These are phyloP conservation scores for Furculomyces boomerangus DNA, from an alignment of 371 early-diverging fungal species.

Conservation along the genomic window DNA sequence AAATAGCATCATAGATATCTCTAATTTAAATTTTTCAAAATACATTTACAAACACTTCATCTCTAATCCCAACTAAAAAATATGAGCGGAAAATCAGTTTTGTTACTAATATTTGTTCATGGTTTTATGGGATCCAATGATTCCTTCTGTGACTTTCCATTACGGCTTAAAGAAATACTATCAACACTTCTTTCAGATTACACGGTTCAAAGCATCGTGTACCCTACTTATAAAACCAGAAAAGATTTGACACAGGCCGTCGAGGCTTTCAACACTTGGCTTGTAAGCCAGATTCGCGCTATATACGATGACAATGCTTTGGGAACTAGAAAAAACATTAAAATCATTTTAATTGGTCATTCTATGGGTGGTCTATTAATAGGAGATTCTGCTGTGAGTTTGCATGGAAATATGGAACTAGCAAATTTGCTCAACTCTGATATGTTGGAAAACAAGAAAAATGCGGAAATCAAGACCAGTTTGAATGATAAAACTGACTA, in stretches of 20 bases:
- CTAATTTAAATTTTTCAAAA: too few relatives aligned
- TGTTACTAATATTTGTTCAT: slow-evolving; percentile 1
- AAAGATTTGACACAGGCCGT: background rate
- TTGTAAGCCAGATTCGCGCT: background rate
- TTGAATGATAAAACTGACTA: background rate
- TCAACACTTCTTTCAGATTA: background rate
- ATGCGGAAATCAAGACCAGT: background rate
- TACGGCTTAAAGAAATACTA: background rate
- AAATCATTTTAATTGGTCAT: slow-evolving; percentile 1
- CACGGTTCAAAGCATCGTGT: background rate
- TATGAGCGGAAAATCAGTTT: too few relatives aligned
- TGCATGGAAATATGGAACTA: background rate
- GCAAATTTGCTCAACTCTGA: background rate
- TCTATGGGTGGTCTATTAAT: slow-evolving; percentile 3
- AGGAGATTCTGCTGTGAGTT: background rate
- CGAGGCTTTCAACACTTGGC: background rate
- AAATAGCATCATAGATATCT: too few relatives aligned
- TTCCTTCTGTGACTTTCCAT: slow-evolving; percentile 3
- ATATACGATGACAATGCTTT: background rate
- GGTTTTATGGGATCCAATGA: slow-evolving; percentile 4
- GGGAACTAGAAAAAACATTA: background rate
- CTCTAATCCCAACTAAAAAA: too few relatives aligned
- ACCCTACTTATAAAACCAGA: slow-evolving; percentile 2
- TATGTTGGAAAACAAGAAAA: background rate
- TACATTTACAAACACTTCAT: too few relatives aligned